Base-by-base conservation (phyloP, 768 basidiomycete genomes). In the Tulasnella sp. region DNA sequence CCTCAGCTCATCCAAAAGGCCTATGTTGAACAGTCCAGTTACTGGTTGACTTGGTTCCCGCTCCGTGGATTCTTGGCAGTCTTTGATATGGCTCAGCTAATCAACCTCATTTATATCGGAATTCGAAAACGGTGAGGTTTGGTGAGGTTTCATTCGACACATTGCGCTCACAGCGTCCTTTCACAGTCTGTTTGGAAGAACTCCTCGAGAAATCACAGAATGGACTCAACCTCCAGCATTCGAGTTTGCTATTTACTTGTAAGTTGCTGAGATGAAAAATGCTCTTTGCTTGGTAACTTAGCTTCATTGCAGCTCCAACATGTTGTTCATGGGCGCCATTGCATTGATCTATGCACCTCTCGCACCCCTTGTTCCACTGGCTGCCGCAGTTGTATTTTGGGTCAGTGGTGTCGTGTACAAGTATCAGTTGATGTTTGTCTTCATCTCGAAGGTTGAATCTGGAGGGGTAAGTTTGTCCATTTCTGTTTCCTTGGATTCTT, bases 391-490 rank as follows among this genome's bases (percentile, higher is more conserved):
- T 28, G 88, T 95, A 19, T 85, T 91, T 64, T 96, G 90, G 86
- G 63, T 72, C 57, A 59, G 55, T 33, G 46, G 57, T 24, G 54
- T 57, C 27, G 46, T 45, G 35, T 89, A 92, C 72, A 99, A 98
- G 67, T 98, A 98, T 61, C 85, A 92, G 69, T 71, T 96, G 44
- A 90, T 96, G 80, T 98, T 93, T 64, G 88, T 93, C 52, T 92
- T 75, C 62, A 69, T 88, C 42, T 79, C 90, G 5, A 80, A 79
- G 56, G 84, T 90, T 12, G 95, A 99, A 66, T 87, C 82, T 45
- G 95, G 93, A 53, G 95, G 95, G 28, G 86, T 89, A 64, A 57
- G 84, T 75, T 12, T 4, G 45, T 49, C 22, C 12, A 48, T 25
- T 27, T 44, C 20, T 45, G 33, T 56, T 27, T 15, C 19, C 9